Base-by-base conservation (phyloP, 2,329 filamentous ascomycete genomes). In the Coniosporium tulheliwenetii region DNA sequence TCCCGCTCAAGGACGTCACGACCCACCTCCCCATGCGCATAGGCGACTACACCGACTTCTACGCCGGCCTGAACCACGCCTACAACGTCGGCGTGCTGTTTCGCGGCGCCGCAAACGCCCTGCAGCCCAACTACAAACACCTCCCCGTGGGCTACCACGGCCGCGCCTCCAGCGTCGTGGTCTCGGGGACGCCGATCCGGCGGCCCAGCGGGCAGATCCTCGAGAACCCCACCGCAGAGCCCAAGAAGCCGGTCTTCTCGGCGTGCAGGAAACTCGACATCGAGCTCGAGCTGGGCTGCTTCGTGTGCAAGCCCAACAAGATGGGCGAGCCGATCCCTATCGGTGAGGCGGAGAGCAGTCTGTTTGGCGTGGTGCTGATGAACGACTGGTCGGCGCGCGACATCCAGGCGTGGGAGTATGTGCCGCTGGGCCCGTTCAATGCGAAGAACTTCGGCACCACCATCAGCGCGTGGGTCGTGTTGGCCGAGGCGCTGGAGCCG, bases 381-480 rank as follows among this genome's bases (percentile, higher is more conserved):
- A 93, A 93, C 50, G 85, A 93, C 59, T 93, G 85, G 85, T 85
- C 79, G 41, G 84, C 84, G 4, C 67, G 84, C 46, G 84, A 91
- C 50, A 79, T 91, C 39, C 85, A 93, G 55, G 72, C 73, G 0
- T 91, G 82, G 82, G 85, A 93, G 59, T 87, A 87, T 49, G 71
- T 87, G 8, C 85, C 85, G 0, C 63, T 89, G 7, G 85, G 85
- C 0, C 84, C 84, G 0, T 89, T 91, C 63, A 86, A 84, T 45
- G 70, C 76, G 16, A 91, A 93, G 70, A 89, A 87, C 57, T 89
- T 91, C 52, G 80, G 71, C 3, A 84, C 81, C 0, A 81, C 73
- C 0, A 80, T 91, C 48, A 82, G 77, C 44, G 73, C 82, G 0
- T 91, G 84, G 84, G 74, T 91, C 1, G 80, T 91, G 3, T 64